Percentiles rank a stretch among this genome's conserved stretches.
Evolutionary conservation across 2,329 filamentous ascomycete species (phyloP).

Genomic region (Neofusicoccum ribis): DNA sequence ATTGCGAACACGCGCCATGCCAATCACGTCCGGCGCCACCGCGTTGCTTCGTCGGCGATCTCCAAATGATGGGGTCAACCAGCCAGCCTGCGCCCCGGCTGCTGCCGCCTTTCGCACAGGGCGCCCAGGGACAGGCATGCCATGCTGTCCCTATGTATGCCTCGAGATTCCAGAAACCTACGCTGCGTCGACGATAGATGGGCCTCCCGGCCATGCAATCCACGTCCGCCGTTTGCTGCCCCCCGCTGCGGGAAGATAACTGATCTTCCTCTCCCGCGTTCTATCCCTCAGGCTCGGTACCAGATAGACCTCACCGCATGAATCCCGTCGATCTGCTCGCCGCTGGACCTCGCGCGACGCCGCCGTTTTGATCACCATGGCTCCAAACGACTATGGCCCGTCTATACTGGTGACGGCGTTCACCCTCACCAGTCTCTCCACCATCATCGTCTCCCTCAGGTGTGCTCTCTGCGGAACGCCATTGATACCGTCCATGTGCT

Average conservation of each 20-base stretch:
- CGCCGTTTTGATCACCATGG: neutral
- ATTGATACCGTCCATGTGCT: neutral
- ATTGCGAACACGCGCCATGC: slow-evolving; percentile 7
- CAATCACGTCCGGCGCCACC: neutral
- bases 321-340: neutral
- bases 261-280: neutral
- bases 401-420: slow-evolving; percentile 9
- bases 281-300: neutral
- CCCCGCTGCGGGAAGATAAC: slow-evolving; percentile 1
- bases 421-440: slow-evolving; percentile 11
- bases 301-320: neutral
- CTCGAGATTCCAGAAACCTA: slow-evolving; percentile 2
- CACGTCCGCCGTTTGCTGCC: neutral
- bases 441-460: slow-evolving; percentile 12
- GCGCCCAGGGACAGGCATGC: neutral
- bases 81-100: slow-evolving; percentile 1
- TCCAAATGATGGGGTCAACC: slow-evolving; percentile 13
- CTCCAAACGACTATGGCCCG: slow-evolving; percentile 6
- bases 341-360: neutral
- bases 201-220: neutral
- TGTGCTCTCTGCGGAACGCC: neutral
- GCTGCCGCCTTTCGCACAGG: neutral
- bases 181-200: slow-evolving; percentile 8
- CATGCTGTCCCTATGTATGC: slow-evolving; percentile 1
- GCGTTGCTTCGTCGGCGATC: slow-evolving; percentile 13